Evolutionary conservation across 306 rosid genomes (phyloP).

Genomic region (barrel medic (Medicago truncatula)): MtrunA17r5.0-ANR NC_053047.1:40708001-40708500

Average conservation of each 20-base stretch:
- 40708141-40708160: background rate
- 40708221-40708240: no score
- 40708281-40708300: background rate
- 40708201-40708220: no score
- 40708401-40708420: background rate
- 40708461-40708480: background rate
- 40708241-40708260: background rate
- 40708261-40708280: background rate
- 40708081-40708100: background rate
- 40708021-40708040: slow-evolving; percentile 27
- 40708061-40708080: no score
- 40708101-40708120: background rate
- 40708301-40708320: background rate
- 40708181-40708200: no score
- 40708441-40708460: slow-evolving; percentile 42
- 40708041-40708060: background rate
- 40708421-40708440: background rate
- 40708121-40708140: background rate
- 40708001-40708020: slow-evolving; percentile 25
- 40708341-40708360: background rate
- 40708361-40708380: background rate
- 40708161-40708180: background rate
- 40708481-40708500: slow-evolving; percentile 32
- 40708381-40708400: background rate
- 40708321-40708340: no score